Percentiles rank a stretch among this genome's conserved stretches.
Conservation (phyloP, 2,329 filamentous ascomycete genomes). For the Gaeumannomyces sp. region DNA sequence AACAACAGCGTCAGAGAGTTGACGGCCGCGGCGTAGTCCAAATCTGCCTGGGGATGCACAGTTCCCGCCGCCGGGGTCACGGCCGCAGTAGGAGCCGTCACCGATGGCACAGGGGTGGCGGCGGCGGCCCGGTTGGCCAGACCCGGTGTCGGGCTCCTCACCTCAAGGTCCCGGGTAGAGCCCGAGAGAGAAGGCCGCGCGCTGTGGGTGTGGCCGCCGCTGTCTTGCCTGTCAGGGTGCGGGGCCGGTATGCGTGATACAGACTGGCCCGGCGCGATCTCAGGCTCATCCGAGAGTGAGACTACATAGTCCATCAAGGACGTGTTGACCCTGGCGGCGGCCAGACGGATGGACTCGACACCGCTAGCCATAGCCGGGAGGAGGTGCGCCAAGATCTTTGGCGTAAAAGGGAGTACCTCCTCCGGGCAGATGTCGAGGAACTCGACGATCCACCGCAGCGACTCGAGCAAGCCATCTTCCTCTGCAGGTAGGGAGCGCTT, state of each 20-base stretch:
- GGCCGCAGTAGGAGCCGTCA: conserved; percentile 33
- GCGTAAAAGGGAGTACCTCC: conserved; percentile 91
- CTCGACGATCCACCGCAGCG: conserved; percentile 88
- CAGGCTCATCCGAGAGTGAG: conserved; percentile 70
- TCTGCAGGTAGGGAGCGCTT: conserved; percentile 40
- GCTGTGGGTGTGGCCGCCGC: conserved; percentile 24
- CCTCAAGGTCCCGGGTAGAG: conserved; percentile 44
- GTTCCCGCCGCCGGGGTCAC: conserved; percentile 35
- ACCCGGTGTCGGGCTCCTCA: conserved; percentile 44
- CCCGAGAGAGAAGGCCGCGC: conserved; percentile 47
- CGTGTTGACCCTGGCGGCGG: conserved; percentile 82
- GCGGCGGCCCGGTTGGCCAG: conserved; percentile 28
- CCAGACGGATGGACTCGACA: conserved; percentile 81
- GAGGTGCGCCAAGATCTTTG: conserved; percentile 83
- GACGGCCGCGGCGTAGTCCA: conserved; percentile 95
- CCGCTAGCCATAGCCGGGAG: conserved; percentile 90
- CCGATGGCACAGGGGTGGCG: conserved; percentile 27
- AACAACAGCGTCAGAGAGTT: conserved; percentile 90
- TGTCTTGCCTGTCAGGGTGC: conserved; percentile 32
- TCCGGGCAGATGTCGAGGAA: conserved; percentile 97
- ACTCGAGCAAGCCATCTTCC: conserved; percentile 86
- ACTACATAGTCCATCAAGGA: conserved; percentile 93
- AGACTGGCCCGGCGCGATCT: conserved; percentile 25
- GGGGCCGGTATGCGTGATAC: conserved; percentile 33
- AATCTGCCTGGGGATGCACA: conserved; percentile 53